Evolutionary conservation across 176 grass and related monocot species (phyloP), one percentile per base, ranked within the genome.

Genomic region (Ensete ventricosum): DNA sequence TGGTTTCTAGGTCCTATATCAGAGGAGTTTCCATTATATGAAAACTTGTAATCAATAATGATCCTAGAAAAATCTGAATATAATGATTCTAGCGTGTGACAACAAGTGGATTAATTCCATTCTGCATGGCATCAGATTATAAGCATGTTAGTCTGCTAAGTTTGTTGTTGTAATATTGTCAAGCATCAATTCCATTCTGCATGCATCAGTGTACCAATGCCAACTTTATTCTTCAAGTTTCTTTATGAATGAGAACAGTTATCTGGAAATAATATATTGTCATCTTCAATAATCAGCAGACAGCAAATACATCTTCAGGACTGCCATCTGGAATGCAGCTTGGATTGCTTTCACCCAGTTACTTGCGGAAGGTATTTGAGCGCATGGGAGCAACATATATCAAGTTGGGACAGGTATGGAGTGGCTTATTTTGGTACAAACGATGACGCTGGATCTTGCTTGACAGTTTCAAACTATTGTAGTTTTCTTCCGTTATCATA

Each of bases 341-440:
- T 63, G 89, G 89, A 78, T 92, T 97, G 77, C 85, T 98, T 80
- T 98, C 94, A 60, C 94, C 94, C 54, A 23, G 86, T 84, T 98
- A 93, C 79, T 73, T 98, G 59, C 85, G 90, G 63, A 89, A 76
- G 25, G 75, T 98, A 74, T 97, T 97, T 81, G 94, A 93, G 83
- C 82, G 85, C 34, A 93, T 98, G 94, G 94, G 90, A 81, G 90
- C 94, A 73, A 98, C 94, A 85, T 98, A 98, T 78, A 89, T 98
- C 82, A 98, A 98, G 78, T 84, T 98, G 76, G 94, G 94, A 59
- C 94, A 98, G 90, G 90, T 93, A 89, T 81, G 53, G 52, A 49
- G 21, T 55, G 54, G 11, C 52, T 25, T 19, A 52, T 48, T 34
- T 8, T 69, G 53, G 34, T 69, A 9, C 8, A 60, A 16, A 11